Evolutionary conservation across 495 filamentous ascomycete genomes (phyloP).

Genomic region (Collariella sp.): DNA sequence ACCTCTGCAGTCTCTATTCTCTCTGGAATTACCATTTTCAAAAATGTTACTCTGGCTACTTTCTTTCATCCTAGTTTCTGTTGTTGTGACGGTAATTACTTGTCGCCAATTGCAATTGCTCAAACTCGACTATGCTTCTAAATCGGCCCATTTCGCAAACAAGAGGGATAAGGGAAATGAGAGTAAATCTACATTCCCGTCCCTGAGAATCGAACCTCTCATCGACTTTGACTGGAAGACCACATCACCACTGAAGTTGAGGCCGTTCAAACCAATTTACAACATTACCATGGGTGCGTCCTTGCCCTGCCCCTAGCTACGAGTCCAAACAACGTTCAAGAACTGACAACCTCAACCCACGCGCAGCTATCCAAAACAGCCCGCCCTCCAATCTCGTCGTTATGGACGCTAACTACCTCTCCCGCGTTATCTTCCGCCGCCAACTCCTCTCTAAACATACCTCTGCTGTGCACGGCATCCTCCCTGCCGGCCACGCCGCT

Average conservation of each 20-base stretch:
- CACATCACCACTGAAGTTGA: constrained; percentile 51
- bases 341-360: not conserved
- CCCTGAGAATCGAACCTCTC: constrained; percentile 42
- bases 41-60: no score
- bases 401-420: constrained; percentile 58
- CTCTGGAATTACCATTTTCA: no score
- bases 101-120: no score
- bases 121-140: no score
- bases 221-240: constrained; percentile 50
- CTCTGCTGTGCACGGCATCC: constrained; percentile 37
- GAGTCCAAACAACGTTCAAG: not conserved
- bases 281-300: constrained; percentile 63
- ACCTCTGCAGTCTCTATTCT: no score
- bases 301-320: not conserved
- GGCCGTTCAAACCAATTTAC: constrained; percentile 64
- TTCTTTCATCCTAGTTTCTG: no score
- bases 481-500: constrained; percentile 39
- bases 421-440: constrained; percentile 47
- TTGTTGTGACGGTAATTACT: no score
- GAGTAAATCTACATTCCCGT: not conserved
- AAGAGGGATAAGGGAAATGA: not conserved
- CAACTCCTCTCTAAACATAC: constrained; percentile 42
- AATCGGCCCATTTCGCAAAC: no score
- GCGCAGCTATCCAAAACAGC: constrained; percentile 37
- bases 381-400: constrained; percentile 53